Evolutionary conservation across 768 basidiomycete genomes (phyloP).

Genomic region (Tephrocybe sp.): DNA sequence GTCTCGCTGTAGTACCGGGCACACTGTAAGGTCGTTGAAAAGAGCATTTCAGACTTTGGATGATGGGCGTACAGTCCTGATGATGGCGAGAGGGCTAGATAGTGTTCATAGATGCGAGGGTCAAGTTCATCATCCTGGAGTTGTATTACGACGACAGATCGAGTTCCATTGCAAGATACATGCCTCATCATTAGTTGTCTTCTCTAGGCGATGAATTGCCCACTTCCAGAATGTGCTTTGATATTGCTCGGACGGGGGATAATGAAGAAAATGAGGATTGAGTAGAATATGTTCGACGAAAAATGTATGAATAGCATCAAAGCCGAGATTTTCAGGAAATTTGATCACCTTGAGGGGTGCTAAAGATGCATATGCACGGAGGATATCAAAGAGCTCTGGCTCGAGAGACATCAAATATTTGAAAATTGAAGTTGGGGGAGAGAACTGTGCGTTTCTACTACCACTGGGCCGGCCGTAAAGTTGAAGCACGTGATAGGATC

Average conservation of each 20-base stretch:
- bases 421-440: too few species aligned
- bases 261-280: conserved; percentile 48
- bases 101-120: conserved; percentile 59
- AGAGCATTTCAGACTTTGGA: neutral
- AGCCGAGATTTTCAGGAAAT: conserved; percentile 37
- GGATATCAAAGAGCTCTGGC: conserved; percentile 35
- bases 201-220: conserved; percentile 55
- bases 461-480: conserved; percentile 19
- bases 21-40: conserved; percentile 15
- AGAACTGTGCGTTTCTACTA: too few species aligned
- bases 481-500: conserved; percentile 26
- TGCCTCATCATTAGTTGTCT: conserved; percentile 43
- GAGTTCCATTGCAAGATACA: conserved; percentile 17
- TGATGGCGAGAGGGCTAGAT: conserved; percentile 44
- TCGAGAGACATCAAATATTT: conserved; percentile 5
- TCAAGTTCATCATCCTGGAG: conserved; percentile 61
- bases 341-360: conserved; percentile 37
- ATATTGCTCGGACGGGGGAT: conserved; percentile 63
- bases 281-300: conserved; percentile 50
- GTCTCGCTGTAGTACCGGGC: conserved; percentile 21
- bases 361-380: conserved; percentile 54
- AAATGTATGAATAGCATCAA: conserved; percentile 47
- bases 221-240: conserved; percentile 76
- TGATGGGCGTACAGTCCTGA: conserved; percentile 28
- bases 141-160: conserved; percentile 1